Conservation (phyloP, 352 stramenopile species). For the Phytophthora sp. region DNA sequence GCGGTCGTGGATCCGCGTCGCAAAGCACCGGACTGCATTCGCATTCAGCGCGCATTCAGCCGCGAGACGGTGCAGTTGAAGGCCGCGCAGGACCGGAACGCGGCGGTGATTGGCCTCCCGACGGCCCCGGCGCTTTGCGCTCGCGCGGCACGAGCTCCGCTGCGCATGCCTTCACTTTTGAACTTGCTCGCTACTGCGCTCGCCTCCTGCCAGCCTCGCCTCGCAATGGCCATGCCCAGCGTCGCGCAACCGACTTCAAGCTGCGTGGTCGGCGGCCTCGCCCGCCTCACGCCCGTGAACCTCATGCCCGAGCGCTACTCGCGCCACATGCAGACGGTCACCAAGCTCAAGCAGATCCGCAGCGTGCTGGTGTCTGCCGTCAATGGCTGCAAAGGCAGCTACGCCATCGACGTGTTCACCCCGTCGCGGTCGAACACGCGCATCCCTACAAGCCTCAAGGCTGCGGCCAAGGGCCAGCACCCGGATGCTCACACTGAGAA, state of each 20-base stretch:
- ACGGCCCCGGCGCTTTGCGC: not conserved
- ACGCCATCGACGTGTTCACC: slow-evolving; percentile 24
- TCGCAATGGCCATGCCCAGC: not conserved
- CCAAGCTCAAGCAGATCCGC: slow-evolving; percentile 25
- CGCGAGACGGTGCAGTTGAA: slow-evolving; percentile 15
- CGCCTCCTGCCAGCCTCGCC: not conserved
- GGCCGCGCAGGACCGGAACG: slow-evolving; percentile 15
- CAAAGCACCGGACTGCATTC: slow-evolving; percentile 13
- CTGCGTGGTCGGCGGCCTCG: slow-evolving; percentile 4
- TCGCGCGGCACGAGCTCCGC: not conserved
- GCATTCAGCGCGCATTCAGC: slow-evolving; percentile 13
- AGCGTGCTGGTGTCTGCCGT: slow-evolving; percentile 2
- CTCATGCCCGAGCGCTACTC: slow-evolving; percentile 27
- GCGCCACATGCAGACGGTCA: slow-evolving; percentile 22
- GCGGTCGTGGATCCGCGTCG: no score
- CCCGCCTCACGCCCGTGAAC: slow-evolving; percentile 10
- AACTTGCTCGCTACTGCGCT: slow-evolving; percentile 5
- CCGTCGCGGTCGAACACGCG: slow-evolving; percentile 13
- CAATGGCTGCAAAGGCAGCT: not conserved
- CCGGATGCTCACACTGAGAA: slow-evolving; percentile 17
- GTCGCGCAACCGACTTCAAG: not conserved
- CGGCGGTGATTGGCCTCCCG: not conserved
- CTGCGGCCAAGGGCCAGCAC: not conserved
- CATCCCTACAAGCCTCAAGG: slow-evolving; percentile 21
- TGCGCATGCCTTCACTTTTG: slow-evolving; percentile 12